Conservation (phyloP, 257 asterid species). For the Solanum virginianum region DNA sequence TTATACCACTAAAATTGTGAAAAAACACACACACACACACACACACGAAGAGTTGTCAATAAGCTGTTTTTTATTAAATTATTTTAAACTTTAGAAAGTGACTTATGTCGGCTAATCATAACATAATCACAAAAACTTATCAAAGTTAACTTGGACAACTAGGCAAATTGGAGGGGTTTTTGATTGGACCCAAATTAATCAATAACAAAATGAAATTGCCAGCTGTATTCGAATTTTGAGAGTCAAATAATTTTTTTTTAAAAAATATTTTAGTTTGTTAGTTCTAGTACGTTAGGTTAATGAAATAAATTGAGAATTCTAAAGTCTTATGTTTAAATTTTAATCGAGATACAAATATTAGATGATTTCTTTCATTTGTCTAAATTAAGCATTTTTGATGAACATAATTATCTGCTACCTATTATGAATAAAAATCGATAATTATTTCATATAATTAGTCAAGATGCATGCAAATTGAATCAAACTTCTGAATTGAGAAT, state of each 20-base stretch:
- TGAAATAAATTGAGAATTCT: neutral
- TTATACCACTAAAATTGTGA: neutral
- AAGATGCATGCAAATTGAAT: neutral
- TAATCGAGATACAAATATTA: no score
- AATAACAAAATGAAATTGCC: neutral
- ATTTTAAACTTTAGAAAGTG: conserved; percentile 14
- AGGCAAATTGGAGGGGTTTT: neutral
- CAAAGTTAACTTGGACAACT: neutral
- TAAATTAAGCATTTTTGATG: neutral
- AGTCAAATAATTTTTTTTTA: neutral
- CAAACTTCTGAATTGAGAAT: no score
- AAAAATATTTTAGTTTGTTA: neutral
- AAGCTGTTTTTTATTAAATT: neutral
- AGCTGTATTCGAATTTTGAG: neutral
- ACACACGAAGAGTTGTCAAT: neutral
- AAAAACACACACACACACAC: neutral
- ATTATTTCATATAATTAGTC: neutral
- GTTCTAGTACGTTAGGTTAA: neutral
- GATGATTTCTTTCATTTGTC: no score
- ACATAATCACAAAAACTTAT: neutral
- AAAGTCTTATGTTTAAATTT: neutral
- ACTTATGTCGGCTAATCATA: conserved; percentile 13
- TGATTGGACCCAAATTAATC: neutral
- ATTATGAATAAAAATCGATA: no score
- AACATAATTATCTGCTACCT: neutral